Base-by-base conservation (phyloP, 495 filamentous ascomycete genomes). In the Xylaria acuta region DNA sequence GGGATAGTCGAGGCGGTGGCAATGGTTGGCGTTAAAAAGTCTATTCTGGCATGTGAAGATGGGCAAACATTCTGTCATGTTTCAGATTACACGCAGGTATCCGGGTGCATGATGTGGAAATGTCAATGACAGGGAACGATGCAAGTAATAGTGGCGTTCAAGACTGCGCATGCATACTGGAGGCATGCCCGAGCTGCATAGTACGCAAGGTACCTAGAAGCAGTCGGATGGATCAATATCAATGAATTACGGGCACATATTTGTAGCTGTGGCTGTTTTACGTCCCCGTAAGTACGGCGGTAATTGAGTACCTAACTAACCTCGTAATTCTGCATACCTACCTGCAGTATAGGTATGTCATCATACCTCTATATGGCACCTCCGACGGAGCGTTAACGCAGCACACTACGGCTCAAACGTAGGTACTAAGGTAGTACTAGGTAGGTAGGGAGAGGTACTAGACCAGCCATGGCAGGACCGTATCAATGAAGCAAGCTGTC, bases 31-130 rank as follows among this genome's bases (percentile, higher is more conserved):
- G n/a, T 64, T 43, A 16, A 22, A 51, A 51, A n/a, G n/a, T 51
- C n/a, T n/a, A 51, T 7, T n/a, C 40, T 45, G 18, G 14, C 40
- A 65, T 20, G 41, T 32, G 43, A 32, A 65, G 27, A 65, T 43
- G 22, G 53, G 27, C 27, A 56, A 56, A 56, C 5, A 56, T 30
- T 56, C n/a, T 16, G 51, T 16, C 22, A 14, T 60, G 58, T 60
- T 38, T 60, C 27, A n/a, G 27, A 49, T 65, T 65, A 20, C 63
- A 20, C 51, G 43, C 43, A 65, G 25, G 43, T 22, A 32, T 27
- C 22, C n/a, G 27, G 38, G 60, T 43, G 12, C 34, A 38, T 36
- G 12, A 59, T 8, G 8, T 34, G 8, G 49, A 9, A 8, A 27
- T 53, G 0, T 53, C 8, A 14, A 43, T 34, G 54, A 59, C 16